Conservation (phyloP, 345 rosid genomes). For the Ailanthus altissimus region DNA sequence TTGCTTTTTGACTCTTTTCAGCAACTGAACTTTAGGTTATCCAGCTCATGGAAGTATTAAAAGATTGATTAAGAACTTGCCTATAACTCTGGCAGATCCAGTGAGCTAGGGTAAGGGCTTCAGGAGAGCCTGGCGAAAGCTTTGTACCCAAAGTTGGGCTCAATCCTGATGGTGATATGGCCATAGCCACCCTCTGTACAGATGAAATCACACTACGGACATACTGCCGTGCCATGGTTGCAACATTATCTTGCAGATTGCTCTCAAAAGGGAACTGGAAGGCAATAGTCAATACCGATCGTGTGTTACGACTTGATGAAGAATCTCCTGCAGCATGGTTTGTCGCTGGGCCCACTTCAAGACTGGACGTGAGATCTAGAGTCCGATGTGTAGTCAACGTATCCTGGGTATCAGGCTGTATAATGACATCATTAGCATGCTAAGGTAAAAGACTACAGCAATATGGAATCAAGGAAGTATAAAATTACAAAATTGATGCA, state of each 20-base stretch:
- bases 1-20: too few species aligned
- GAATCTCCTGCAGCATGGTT: slow-evolving; percentile 56
- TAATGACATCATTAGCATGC: slow-evolving; percentile 16
- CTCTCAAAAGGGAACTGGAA: slow-evolving; percentile 94
- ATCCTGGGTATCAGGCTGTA: slow-evolving; percentile 69
- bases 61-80: slow-evolving; percentile 31
- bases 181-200: slow-evolving; percentile 96
- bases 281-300: slow-evolving; percentile 95
- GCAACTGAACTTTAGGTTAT: not conserved
- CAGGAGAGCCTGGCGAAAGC: slow-evolving; percentile 84
- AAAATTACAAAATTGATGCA: not conserved
- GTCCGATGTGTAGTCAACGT: slow-evolving; percentile 59
- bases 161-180: slow-evolving; percentile 84
- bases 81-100: slow-evolving; percentile 93
- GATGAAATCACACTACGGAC: slow-evolving; percentile 88
- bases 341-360: slow-evolving; percentile 78
- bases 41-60: not conserved
- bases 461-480: not conserved
- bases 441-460: not conserved
- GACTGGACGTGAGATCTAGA: slow-evolving; percentile 88
- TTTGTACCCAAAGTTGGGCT: slow-evolving; percentile 66
- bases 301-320: slow-evolving; percentile 42
- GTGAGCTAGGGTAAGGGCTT: slow-evolving; percentile 84
- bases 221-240: slow-evolving; percentile 92
- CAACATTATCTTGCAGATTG: slow-evolving; percentile 89